Conservation (phyloP, 192 early-diverging fungal species). For the Coemansia sp. region DNA sequence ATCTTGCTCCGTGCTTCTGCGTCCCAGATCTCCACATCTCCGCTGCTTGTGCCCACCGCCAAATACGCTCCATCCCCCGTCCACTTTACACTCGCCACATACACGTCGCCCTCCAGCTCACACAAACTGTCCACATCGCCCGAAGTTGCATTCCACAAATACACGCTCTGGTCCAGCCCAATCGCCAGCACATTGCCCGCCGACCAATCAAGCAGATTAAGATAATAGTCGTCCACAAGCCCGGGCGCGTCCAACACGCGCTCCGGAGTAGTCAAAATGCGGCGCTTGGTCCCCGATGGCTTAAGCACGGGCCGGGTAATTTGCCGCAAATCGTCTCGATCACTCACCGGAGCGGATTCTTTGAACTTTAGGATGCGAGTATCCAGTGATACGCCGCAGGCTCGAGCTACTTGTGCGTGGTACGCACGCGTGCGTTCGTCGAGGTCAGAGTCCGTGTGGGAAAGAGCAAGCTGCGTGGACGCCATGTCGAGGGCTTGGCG, state of each 20-base stretch:
- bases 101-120: constrained; percentile 49
- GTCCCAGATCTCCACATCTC: constrained; percentile 91
- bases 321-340: constrained; percentile 56
- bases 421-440: constrained; percentile 60
- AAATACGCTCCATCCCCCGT: constrained; percentile 63
- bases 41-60: constrained; percentile 72
- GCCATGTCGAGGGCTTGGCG: constrained; percentile 67
- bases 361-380: constrained; percentile 82
- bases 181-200: constrained; percentile 78
- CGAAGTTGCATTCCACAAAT: constrained; percentile 83
- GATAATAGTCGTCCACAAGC: constrained; percentile 90
- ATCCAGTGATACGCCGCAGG: constrained; percentile 75
- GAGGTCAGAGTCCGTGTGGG: constrained; percentile 47
- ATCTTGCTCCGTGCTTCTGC: constrained; percentile 70
- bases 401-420: constrained; percentile 78
- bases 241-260: constrained; percentile 87
- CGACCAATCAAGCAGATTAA: constrained; percentile 95
- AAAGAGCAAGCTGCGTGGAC: constrained; percentile 71
- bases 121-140: constrained; percentile 59
- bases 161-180: constrained; percentile 82
- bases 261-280: constrained; percentile 79
- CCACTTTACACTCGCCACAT: constrained; percentile 80
- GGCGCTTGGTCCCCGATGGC: constrained; percentile 52
- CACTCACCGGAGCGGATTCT: constrained; percentile 69
- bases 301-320: constrained; percentile 47